Evolutionary conservation across 164 flowering plant species (phyloP), one percentile per base, ranked within the genome.

Genomic region (Stephania yunnanensis): DNA sequence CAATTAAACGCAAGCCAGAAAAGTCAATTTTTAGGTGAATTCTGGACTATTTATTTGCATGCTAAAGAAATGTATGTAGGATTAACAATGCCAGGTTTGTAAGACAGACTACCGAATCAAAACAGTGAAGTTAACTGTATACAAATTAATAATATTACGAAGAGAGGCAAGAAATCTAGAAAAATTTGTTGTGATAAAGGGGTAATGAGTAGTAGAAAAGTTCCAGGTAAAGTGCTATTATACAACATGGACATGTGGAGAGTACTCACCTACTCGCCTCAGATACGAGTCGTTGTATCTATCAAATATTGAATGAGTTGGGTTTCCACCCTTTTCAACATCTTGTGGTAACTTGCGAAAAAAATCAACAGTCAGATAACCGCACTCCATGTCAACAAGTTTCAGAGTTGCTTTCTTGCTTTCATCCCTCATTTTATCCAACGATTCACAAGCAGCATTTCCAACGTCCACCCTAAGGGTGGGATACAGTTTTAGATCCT

Each of bases 311-410:
- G 98, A 95, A 78, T 87, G 93, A 13, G 97, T 86, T 63, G 97
- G 97, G 74, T 95, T 91, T 82, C 98, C 98, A 19, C 98, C 98
- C 86, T 93, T 93, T 80, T 93, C 98, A 65, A 89, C 82, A 84
- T 95, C 98, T 80, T 91, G 97, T 58, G 97, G 98, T 81, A 95
- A 94, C 91, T 93, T 93, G 74, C 98, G 84, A 87, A 95, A 95
- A 86, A 93, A 95, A 68, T 93, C 98, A 69, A 95, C 95, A 3
- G 98, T 95, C 76, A 95, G 85, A 76, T 95, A 95, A 77, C 92
- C 84, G 74, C 85, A 83, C 82, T 95, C 98, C 97, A 95, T 95
- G 50, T 93, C 97, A 63, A 95, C 98, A 53, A 95, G 85, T 84
- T 88, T 84, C 11, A 93, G 87, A 61, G 98, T 84, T 58, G 98